Percentiles rank a stretch among this genome's conserved stretches.
These are phyloP conservation scores for Blastobotrys muscicola DNA, from an alignment of 805 yeast species.

Conservation along the genomic window DNA sequence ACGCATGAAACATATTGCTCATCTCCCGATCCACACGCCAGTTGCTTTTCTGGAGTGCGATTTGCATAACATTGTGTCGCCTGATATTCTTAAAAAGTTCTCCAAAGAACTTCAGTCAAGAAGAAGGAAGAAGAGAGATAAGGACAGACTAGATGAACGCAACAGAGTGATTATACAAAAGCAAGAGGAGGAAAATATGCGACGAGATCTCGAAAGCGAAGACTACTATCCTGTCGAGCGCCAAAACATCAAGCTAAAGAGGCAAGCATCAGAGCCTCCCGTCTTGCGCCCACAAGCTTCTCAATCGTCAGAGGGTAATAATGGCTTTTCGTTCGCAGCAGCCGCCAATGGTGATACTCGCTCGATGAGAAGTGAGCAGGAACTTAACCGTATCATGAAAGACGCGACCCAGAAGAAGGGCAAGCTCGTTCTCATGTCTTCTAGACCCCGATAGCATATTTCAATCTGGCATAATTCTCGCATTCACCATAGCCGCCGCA, in stretches of 20 bases:
- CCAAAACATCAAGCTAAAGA: slow-evolving; percentile 5
- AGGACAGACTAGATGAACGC: slow-evolving; percentile 22
- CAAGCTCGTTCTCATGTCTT: slow-evolving; percentile 22
- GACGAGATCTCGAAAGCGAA: slow-evolving; percentile 18
- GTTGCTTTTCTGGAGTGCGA: slow-evolving; percentile 77
- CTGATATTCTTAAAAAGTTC: slow-evolving; percentile 20
- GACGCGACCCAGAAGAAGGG: slow-evolving; percentile 16
- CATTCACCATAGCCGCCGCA: no score
- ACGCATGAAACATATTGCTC: slow-evolving; percentile 64
- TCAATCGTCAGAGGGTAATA: slow-evolving; percentile 9
- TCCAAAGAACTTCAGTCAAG: slow-evolving; percentile 20
- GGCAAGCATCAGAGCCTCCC: not conserved
- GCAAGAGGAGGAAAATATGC: slow-evolving; percentile 29
- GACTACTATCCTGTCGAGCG: slow-evolving; percentile 1
- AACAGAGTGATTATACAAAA: slow-evolving; percentile 24
- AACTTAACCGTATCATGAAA: slow-evolving; percentile 11
- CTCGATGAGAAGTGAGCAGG: slow-evolving; percentile 10
- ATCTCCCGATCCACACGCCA: slow-evolving; percentile 78
- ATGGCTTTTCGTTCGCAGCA: slow-evolving; percentile 12
- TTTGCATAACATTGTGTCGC: slow-evolving; percentile 45
- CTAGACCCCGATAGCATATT: slow-evolving; percentile 1
- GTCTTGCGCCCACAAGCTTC: not conserved
- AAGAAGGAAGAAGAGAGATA: slow-evolving; percentile 14
- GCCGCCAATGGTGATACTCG: slow-evolving; percentile 13
- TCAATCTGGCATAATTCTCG: not conserved